A percentile compares a stretch with the other conserved stretches of the same genome.
Conservation (phyloP, 257 asterid genomes). For the Petrea volubilis region DNA sequence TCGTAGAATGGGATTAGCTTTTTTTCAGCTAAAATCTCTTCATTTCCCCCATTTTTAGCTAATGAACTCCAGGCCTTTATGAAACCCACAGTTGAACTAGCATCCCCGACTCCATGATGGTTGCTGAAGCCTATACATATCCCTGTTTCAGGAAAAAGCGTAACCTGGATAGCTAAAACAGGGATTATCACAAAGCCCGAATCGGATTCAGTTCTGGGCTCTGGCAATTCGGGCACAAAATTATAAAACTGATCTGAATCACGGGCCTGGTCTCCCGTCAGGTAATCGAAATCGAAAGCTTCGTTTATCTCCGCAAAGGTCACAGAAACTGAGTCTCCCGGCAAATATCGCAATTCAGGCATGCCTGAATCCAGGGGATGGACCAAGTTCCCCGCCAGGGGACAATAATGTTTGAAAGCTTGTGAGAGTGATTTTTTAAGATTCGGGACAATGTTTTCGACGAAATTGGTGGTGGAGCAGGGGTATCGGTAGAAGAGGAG, state of each 20-base stretch:
- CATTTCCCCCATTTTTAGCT: conserved; percentile 21
- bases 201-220: background rate
- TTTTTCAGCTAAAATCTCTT: background rate
- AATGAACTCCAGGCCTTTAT: conserved; percentile 40
- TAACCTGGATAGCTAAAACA: conserved; percentile 40
- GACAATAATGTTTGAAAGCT: conserved; percentile 39
- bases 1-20: conserved; percentile 36
- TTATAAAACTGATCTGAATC: conserved; percentile 19
- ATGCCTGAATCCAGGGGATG: conserved; percentile 20
- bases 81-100: conserved; percentile 42
- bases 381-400: conserved; percentile 36
- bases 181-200: conserved; percentile 15
- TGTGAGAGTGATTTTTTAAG: conserved; percentile 42
- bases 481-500: conserved; percentile 47
- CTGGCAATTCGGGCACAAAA: conserved; percentile 31
- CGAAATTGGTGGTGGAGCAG: conserved; percentile 36
- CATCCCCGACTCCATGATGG: conserved; percentile 49
- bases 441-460: conserved; percentile 32
- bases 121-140: conserved; percentile 38
- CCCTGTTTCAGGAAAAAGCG: conserved; percentile 41
- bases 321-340: conserved; percentile 36
- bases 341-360: conserved; percentile 32
- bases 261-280: conserved; percentile 29
- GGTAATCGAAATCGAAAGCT: conserved; percentile 29
- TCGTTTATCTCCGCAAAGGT: conserved; percentile 23